Evolutionary conservation across 768 basidiomycete genomes (phyloP).

Genomic region (Phaffia australis): DNA sequence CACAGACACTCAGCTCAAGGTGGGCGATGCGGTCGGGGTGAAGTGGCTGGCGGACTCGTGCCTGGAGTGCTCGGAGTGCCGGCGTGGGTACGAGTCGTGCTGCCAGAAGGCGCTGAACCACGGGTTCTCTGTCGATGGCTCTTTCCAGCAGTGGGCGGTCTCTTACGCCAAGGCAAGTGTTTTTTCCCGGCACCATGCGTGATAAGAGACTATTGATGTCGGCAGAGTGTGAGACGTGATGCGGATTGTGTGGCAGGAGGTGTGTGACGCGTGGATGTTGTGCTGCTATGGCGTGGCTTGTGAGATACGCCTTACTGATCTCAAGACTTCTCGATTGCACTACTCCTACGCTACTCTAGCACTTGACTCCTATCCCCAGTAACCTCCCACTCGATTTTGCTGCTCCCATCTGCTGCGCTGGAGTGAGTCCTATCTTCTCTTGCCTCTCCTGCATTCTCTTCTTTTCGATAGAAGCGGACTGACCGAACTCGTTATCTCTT

Average conservation of each 20-base stretch:
- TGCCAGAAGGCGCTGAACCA: constrained; percentile 52
- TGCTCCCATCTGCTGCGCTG: background rate
- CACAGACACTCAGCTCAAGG: constrained; percentile 44
- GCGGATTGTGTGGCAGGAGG: too few species aligned
- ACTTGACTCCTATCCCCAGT: constrained; percentile 1
- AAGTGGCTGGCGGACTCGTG: constrained; percentile 47
- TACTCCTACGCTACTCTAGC: background rate
- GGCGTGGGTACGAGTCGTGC: constrained; percentile 60
- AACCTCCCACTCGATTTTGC: background rate
- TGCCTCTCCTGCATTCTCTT: background rate
- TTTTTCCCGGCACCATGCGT: too few species aligned
- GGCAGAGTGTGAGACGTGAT: too few species aligned
- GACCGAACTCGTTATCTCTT: background rate
- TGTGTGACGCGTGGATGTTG: too few species aligned
- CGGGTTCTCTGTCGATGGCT: constrained; percentile 68
- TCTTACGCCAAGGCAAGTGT: background rate
- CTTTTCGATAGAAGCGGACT: background rate
- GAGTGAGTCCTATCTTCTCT: constrained; percentile 1
- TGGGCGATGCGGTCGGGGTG: constrained; percentile 26
- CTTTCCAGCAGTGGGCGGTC: constrained; percentile 47
- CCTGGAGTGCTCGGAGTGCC: constrained; percentile 63
- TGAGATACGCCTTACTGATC: too few species aligned
- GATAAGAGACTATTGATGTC: too few species aligned
- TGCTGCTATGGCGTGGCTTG: too few species aligned
- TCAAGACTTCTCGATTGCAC: too few species aligned